Evolutionary conservation across 2,329 filamentous ascomycete species (phyloP).

Genomic region (Colletotrichum sp.): DNA sequence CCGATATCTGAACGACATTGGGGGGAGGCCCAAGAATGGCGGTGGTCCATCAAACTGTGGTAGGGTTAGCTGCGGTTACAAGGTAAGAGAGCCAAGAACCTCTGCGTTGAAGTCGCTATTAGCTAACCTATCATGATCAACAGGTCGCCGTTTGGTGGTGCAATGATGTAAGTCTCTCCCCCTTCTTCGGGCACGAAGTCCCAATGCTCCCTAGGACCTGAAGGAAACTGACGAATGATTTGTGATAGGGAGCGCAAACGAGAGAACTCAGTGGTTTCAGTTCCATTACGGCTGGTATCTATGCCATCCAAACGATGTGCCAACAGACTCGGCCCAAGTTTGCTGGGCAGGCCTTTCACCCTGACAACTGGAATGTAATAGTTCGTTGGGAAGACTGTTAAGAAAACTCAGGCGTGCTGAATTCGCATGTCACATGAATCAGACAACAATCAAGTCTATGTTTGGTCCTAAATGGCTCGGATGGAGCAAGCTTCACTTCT

Average conservation of each 20-base stretch:
- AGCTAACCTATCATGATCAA: neutral
- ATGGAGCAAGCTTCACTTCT: neutral
- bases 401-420: neutral
- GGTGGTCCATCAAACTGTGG: neutral
- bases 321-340: neutral
- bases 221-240: neutral
- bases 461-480: neutral
- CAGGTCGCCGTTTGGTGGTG: neutral
- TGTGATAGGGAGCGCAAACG: neutral
- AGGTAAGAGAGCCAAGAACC: neutral
- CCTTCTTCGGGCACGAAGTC: neutral
- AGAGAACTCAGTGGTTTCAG: neutral
- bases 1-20: neutral
- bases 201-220: fast-evolving
- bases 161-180: neutral
- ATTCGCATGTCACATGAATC: neutral
- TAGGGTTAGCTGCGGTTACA: neutral
- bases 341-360: neutral
- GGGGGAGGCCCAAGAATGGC: neutral
- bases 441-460: neutral
- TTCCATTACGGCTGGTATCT: neutral
- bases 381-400: neutral
- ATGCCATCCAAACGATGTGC: neutral
- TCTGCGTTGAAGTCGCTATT: neutral
- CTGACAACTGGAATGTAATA: neutral